These are phyloP conservation scores for Carex myosuroides DNA, from an alignment of 176 grass and related monocot genomes.

Conservation along the genomic window DNA sequence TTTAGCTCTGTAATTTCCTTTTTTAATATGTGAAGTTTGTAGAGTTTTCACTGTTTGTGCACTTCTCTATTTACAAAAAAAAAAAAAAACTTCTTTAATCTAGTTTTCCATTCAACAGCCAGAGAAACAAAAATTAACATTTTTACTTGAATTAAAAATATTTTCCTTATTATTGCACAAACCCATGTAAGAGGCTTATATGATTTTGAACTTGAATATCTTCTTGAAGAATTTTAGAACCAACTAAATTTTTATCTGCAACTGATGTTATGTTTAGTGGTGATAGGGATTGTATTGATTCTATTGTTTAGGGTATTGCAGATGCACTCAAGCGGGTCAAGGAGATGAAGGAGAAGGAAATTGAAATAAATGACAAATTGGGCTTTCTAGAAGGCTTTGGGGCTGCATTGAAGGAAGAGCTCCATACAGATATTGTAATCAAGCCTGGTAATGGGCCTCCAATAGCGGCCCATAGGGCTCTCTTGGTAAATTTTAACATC, in stretches of 20 bases:
- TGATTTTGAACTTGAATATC: neutral
- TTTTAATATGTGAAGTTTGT: neutral
- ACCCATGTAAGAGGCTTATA: neutral
- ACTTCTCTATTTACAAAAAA: conserved; percentile 7
- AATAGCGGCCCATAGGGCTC: conserved; percentile 61
- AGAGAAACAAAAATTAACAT: neutral
- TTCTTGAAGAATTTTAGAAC: neutral
- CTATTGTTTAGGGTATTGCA: conserved; percentile 37
- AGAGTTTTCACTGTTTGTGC: neutral
- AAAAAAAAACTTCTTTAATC: neutral
- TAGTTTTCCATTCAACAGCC: neutral
- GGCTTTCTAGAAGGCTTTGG: conserved; percentile 46
- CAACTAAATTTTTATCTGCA: neutral
- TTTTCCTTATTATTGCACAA: conserved; percentile 1
- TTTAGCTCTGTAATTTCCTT: neutral
- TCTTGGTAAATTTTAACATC: conserved; percentile 36
- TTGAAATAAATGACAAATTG: conserved; percentile 29
- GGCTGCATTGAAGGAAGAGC: conserved; percentile 42
- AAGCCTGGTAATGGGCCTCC: conserved; percentile 44
- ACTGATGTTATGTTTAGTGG: neutral
- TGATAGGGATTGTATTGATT: neutral
- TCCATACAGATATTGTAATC: conserved; percentile 70
- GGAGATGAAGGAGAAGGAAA: conserved; percentile 41
- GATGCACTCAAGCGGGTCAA: conserved; percentile 51
- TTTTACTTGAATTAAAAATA: neutral